A percentile compares a stretch with the other conserved stretches of the same genome.
Evolutionary conservation across 2,329 filamentous ascomycete species (phyloP).

Genomic region (Kalaharituber pfeilii): DNA sequence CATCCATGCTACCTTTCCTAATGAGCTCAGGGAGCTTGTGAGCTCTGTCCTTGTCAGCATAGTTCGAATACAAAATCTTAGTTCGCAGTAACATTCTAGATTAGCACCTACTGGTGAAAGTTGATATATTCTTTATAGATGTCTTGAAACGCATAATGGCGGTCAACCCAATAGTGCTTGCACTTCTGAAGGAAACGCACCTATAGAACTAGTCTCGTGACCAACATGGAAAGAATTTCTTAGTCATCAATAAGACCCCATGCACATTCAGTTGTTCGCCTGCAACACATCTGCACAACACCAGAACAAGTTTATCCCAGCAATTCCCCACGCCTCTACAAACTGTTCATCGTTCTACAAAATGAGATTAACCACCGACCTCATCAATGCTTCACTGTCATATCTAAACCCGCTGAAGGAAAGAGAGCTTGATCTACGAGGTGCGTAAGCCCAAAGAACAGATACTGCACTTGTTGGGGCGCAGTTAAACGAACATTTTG

Average conservation of each 20-base stretch:
- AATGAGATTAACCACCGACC: conserved; percentile 91
- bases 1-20: conserved; percentile 46
- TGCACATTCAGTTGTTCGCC: too few species aligned
- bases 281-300: too few species aligned
- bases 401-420: conserved; percentile 98
- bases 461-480: conserved; percentile 86
- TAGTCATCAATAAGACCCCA: too few species aligned
- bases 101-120: conserved; percentile 42
- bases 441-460: conserved; percentile 74
- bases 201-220: too few species aligned
- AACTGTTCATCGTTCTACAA: conserved; percentile 24
- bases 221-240: too few species aligned
- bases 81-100: not conserved
- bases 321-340: too few species aligned
- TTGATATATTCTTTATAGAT: conserved; percentile 47
- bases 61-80: not conserved
- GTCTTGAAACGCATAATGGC: conserved; percentile 46
- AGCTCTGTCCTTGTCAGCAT: conserved; percentile 36
- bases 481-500: conserved; percentile 46
- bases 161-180: too few species aligned
- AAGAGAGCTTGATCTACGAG: conserved; percentile 97
- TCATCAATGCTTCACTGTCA: conserved; percentile 85
- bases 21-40: conserved; percentile 43
- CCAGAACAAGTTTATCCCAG: too few species aligned
- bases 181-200: too few species aligned